phyloP scores from a whole-genome alignment of 1,139 yeast species.

The Suhomyces kunorum region DNA sequence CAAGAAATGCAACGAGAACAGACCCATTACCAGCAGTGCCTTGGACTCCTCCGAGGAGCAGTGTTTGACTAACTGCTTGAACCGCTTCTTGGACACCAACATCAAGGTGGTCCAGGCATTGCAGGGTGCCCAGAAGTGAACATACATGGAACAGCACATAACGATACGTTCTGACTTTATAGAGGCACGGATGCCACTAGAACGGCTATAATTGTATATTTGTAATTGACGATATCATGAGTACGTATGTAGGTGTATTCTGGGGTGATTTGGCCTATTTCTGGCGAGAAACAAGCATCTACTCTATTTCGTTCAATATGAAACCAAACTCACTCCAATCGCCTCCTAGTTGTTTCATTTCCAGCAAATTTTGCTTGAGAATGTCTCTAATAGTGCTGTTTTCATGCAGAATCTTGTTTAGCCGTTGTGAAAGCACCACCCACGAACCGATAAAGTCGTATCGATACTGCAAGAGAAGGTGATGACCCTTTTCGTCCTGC shows the following conservation, averaged over 20 bases:
- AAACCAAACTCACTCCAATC: constrained; percentile 2
- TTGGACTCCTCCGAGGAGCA: constrained; percentile 62
- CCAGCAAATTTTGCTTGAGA: constrained; percentile 1
- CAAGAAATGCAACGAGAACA: constrained; percentile 70
- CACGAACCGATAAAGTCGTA: constrained; percentile 39
- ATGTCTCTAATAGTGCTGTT: constrained; percentile 4
- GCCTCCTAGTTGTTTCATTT: not conserved
- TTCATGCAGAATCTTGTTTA: constrained; percentile 4
- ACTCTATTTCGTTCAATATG: not conserved
- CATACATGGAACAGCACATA: not conserved
- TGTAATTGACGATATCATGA: not conserved
- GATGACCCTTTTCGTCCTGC: constrained; percentile 21
- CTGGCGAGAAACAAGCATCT: not conserved
- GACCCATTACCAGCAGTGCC: constrained; percentile 50
- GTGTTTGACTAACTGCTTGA: constrained; percentile 79
- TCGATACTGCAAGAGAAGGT: constrained; percentile 28
- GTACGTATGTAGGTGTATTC: not conserved
- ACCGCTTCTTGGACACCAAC: constrained; percentile 84
- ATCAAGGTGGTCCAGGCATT: constrained; percentile 73
- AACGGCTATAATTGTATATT: constrained; percentile 2
- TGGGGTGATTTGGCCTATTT: not conserved
- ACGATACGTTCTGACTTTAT: not conserved
- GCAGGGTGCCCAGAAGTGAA: constrained; percentile 34
- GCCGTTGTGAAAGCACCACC: constrained; percentile 20
- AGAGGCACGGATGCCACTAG: constrained; percentile 3